Conservation (phyloP, 2,329 filamentous ascomycete species). For the Eutypa lata region DNA sequence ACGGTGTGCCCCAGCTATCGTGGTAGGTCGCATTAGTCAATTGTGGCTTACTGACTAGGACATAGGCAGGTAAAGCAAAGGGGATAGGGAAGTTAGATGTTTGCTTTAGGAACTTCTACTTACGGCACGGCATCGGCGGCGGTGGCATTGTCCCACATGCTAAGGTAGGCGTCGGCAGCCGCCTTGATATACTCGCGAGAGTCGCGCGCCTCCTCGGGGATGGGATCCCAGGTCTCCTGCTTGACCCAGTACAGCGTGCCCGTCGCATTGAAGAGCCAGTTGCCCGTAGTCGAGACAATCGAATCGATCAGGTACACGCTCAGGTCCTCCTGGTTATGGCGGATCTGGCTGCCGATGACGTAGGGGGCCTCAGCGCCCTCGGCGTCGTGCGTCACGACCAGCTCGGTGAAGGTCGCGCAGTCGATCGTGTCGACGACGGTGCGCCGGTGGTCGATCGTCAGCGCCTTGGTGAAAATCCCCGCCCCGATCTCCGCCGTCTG, state of each 20-base stretch:
- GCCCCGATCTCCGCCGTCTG: conserved; percentile 21
- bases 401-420: conserved; percentile 26
- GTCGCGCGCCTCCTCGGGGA: conserved; percentile 25
- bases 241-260: conserved; percentile 29
- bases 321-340: conserved; percentile 21
- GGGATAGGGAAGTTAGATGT: background rate
- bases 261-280: conserved; percentile 36
- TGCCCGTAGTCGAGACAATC: conserved; percentile 28
- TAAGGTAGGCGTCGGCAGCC: conserved; percentile 34
- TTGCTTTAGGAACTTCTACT: background rate
- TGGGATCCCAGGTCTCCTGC: conserved; percentile 28
- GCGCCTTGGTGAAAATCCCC: conserved; percentile 21
- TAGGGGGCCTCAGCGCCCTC: conserved; percentile 17
- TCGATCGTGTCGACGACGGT: conserved; percentile 29
- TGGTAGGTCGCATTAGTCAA: too few species aligned
- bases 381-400: conserved; percentile 21
- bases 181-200: conserved; percentile 23
- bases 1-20: conserved; percentile 29
- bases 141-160: conserved; percentile 31
- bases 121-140: conserved; percentile 25
- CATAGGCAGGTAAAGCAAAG: too few species aligned
- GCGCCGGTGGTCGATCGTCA: conserved; percentile 25
- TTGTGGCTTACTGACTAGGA: too few species aligned
- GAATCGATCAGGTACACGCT: conserved; percentile 28
- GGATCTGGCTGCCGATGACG: conserved; percentile 34